Evolutionary conservation across 2,329 filamentous ascomycete genomes (phyloP).

Genomic region (Chrysosporium queenslandicum): DNA sequence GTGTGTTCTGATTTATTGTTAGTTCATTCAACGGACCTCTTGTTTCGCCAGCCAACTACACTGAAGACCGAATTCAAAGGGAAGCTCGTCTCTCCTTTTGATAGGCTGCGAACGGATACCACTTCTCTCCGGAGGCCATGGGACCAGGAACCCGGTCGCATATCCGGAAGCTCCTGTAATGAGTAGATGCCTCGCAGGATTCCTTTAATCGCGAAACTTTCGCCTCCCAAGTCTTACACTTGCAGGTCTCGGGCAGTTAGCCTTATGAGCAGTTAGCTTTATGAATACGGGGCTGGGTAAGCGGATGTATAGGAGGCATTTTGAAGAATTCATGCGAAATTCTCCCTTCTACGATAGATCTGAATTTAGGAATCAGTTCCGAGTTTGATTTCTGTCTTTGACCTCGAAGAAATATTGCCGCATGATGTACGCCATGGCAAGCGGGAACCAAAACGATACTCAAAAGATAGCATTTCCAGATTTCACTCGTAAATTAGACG

Average conservation of each 20-base stretch:
- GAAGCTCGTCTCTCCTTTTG: background rate
- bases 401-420: background rate
- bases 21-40: background rate
- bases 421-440: background rate
- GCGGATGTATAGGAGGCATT: too few relatives aligned
- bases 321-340: background rate
- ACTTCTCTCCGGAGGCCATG: too few relatives aligned
- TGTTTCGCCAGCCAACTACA: background rate
- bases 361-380: background rate
- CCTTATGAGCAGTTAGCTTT: too few relatives aligned
- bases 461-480: background rate
- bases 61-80: background rate
- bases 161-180: too few relatives aligned
- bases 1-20: background rate
- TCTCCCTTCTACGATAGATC: background rate
- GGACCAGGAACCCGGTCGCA: too few relatives aligned
- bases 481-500: too few relatives aligned
- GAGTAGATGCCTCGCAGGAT: too few relatives aligned
- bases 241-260: background rate
- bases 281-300: too few relatives aligned
- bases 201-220: background rate
- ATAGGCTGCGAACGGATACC: background rate
- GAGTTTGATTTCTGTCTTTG: background rate
- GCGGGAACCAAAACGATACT: background rate
- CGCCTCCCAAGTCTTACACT: background rate